A percentile compares a stretch with the other conserved stretches of the same genome.
Evolutionary conservation across 148 eudicot genomes (phyloP).

Genomic region (Rhododendron molle): DNA sequence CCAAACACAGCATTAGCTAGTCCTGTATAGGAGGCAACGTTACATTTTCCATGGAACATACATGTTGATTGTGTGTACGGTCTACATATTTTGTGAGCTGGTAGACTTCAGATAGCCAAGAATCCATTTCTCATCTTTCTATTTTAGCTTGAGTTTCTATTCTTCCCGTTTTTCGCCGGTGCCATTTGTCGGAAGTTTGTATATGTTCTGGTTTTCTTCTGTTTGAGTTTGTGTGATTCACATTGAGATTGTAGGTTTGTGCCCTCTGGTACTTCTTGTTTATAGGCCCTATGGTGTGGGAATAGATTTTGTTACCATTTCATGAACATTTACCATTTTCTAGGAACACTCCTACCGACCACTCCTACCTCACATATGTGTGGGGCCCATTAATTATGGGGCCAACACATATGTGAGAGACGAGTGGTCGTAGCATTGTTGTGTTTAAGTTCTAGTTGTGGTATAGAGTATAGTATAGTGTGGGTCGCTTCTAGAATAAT

Average conservation of each 20-base stretch:
- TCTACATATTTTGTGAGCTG: not conserved
- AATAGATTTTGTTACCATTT: not conserved
- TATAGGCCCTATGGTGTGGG: not conserved
- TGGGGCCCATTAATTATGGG: no score
- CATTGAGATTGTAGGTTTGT: not conserved
- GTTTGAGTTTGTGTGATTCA: conserved; percentile 1
- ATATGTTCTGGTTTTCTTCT: not conserved
- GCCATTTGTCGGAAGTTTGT: not conserved
- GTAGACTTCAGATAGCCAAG: not conserved
- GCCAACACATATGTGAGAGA: no score
- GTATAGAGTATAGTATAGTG: not conserved
- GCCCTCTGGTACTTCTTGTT: not conserved
- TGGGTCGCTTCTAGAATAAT: not conserved
- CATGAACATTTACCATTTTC: not conserved
- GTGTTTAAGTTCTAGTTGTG: not conserved
- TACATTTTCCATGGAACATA: not conserved
- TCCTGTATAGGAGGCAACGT: not conserved
- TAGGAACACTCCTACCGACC: no score
- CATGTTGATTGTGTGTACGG: not conserved
- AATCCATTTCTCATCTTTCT: not conserved
- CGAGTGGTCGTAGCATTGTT: no score
- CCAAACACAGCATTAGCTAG: not conserved
- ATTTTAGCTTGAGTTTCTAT: not conserved
- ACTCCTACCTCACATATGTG: no score
- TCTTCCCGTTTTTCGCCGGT: not conserved